Evolutionary conservation across 768 basidiomycete genomes (phyloP).

Genomic region (Phaffia australis): DNA sequence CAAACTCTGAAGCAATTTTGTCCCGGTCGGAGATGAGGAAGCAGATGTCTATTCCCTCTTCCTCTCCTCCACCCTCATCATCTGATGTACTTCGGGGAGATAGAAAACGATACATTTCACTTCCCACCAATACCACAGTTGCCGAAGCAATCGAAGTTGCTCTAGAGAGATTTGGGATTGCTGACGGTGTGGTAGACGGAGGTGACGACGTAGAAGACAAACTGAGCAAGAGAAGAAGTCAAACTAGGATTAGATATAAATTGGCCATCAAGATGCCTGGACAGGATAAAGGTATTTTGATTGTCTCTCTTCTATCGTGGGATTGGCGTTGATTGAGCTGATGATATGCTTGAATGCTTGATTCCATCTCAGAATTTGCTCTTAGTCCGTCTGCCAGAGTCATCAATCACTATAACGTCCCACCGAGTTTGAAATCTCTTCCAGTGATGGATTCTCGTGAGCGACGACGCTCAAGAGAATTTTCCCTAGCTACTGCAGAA

Average conservation of each 20-base stretch:
- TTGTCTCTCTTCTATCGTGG: conserved; percentile 14
- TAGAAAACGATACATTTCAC: conserved; percentile 72
- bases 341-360: no score
- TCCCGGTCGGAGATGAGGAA: conserved; percentile 57
- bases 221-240: conserved; percentile 64
- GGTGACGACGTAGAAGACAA: conserved; percentile 98
- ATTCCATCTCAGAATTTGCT: conserved; percentile 51
- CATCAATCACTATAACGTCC: conserved; percentile 67
- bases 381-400: conserved; percentile 70
- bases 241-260: conserved; percentile 69
- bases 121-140: conserved; percentile 90
- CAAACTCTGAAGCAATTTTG: conserved; percentile 84
- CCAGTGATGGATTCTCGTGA: conserved; percentile 46
- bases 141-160: conserved; percentile 91
- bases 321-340: no score
- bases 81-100: conserved; percentile 51
- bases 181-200: conserved; percentile 95
- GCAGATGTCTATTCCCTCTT: background rate
- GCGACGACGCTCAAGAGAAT: conserved; percentile 81
- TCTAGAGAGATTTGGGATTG: conserved; percentile 84
- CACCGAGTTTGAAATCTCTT: conserved; percentile 57
- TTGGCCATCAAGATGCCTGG: conserved; percentile 46
- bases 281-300: conserved; percentile 59
- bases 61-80: conserved; percentile 33
- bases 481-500: conserved; percentile 56